A percentile compares a stretch with the other conserved stretches of the same genome.
Conservation (phyloP, 257 asterid genomes). For the Ligustrum vulgare region DNA sequence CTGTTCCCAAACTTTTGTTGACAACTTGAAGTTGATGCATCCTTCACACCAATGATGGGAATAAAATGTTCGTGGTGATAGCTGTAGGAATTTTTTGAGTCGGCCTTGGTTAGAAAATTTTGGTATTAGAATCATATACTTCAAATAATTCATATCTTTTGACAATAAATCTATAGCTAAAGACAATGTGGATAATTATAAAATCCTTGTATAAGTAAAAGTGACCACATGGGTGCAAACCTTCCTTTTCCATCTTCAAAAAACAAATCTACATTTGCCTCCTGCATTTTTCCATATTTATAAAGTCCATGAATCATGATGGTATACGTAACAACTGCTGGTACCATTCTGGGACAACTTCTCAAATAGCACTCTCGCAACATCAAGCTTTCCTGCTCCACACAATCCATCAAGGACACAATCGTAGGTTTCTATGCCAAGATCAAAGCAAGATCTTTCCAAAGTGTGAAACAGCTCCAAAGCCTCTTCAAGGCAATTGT, state of each 20-base stretch:
- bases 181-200: conserved; percentile 43
- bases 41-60: not conserved
- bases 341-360: not conserved
- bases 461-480: conserved; percentile 50
- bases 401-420: conserved; percentile 28
- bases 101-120: conserved; percentile 38
- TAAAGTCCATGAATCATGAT: conserved; percentile 59
- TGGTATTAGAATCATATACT: conserved; percentile 55
- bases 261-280: conserved; percentile 46
- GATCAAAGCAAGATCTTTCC: conserved; percentile 46
- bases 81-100: conserved; percentile 6
- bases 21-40: conserved; percentile 4
- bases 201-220: conserved; percentile 63
- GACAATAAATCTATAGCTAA: conserved; percentile 61
- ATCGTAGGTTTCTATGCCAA: conserved; percentile 35
- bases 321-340: not conserved
- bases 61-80: not conserved
- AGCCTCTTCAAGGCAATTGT: conserved; percentile 50
- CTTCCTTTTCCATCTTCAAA: conserved; percentile 53
- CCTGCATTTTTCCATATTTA: conserved; percentile 45
- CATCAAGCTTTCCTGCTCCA: not conserved
- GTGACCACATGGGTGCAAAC: conserved; percentile 50
- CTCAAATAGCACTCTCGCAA: not conserved
- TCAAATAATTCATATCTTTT: conserved; percentile 45
- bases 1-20: not conserved